Evolutionary conservation across 805 yeast genomes (phyloP).

Genomic region (Saturnispora ahearnii): DNA sequence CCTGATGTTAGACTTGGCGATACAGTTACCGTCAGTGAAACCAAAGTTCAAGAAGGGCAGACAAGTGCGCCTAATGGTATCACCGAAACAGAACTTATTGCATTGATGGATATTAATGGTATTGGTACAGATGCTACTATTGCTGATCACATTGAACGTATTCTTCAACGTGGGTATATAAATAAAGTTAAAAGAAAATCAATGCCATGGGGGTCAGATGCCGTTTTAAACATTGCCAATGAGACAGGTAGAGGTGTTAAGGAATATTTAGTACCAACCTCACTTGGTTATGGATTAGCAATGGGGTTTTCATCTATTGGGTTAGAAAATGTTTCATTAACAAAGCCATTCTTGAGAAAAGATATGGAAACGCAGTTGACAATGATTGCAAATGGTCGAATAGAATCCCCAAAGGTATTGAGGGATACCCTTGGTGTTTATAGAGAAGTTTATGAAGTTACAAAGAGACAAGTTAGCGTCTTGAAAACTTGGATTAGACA

Average conservation of each 20-base stretch:
- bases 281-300: constrained; percentile 76
- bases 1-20: constrained; percentile 60
- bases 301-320: constrained; percentile 81
- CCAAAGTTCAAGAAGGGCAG: constrained; percentile 59
- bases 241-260: constrained; percentile 31
- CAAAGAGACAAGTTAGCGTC: neutral
- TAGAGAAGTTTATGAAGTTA: constrained; percentile 45
- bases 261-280: constrained; percentile 60
- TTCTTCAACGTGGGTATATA: constrained; percentile 59
- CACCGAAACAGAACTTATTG: constrained; percentile 88
- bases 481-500: constrained; percentile 2
- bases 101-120: constrained; percentile 93
- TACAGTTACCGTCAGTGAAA: constrained; percentile 41
- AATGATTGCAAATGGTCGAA: constrained; percentile 58
- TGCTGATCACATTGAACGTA: constrained; percentile 91
- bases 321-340: constrained; percentile 58
- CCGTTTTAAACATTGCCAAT: constrained; percentile 11
- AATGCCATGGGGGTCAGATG: constrained; percentile 4
- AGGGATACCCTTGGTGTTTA: constrained; percentile 48
- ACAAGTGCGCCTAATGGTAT: constrained; percentile 76
- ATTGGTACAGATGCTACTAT: constrained; percentile 99
- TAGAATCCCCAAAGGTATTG: constrained; percentile 45
- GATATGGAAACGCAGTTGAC: constrained; percentile 61
- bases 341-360: constrained; percentile 82
- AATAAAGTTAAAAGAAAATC: constrained; percentile 27